Percentiles rank a stretch among this genome's conserved stretches.
phyloP scores from a whole-genome alignment of 352 stramenopile species.

The Phytophthora multivora region DNA sequence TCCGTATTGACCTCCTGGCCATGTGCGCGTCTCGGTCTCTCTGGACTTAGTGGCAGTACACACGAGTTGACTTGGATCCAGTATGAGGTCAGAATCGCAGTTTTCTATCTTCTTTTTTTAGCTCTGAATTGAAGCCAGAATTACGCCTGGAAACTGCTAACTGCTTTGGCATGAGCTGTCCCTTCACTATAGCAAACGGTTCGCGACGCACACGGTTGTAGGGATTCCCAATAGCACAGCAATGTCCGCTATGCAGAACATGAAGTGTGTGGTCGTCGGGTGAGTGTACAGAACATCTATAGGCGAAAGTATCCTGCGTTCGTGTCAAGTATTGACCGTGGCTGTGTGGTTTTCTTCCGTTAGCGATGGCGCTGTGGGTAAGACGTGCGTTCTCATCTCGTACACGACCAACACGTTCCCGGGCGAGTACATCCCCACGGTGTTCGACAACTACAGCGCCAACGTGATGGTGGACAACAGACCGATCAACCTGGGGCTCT shows the following conservation, averaged over 20 bases:
- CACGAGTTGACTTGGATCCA: conserved; percentile 18
- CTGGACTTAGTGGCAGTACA: conserved; percentile 25
- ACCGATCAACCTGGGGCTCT: conserved; percentile 96
- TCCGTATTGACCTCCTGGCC: conserved; percentile 3
- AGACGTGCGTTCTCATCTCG: conserved; percentile 97
- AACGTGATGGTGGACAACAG: conserved; percentile 94
- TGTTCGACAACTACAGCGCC: conserved; percentile 95
- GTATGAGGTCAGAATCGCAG: conserved; percentile 25
- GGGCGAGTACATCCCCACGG: conserved; percentile 96
- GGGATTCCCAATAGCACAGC: conserved; percentile 4
- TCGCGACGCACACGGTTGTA: conserved; percentile 4
- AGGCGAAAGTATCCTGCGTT: too few relatives aligned
- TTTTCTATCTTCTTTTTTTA: conserved; percentile 40
- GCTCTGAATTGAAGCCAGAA: conserved; percentile 49
- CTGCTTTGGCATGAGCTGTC: conserved; percentile 9
- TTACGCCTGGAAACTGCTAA: conserved; percentile 27
- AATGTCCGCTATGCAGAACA: conserved; percentile 91
- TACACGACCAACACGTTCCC: conserved; percentile 98
- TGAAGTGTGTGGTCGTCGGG: conserved; percentile 94
- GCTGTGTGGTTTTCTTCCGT: conserved; percentile 3
- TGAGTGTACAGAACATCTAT: conserved; percentile 31
- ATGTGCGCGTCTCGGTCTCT: background rate
- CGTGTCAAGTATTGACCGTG: conserved; percentile 4
- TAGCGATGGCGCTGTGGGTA: conserved; percentile 96
- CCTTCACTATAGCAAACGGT: conserved; percentile 31